Base-by-base conservation (phyloP, 306 rosid species). In the Parietaria judaica region DNA sequence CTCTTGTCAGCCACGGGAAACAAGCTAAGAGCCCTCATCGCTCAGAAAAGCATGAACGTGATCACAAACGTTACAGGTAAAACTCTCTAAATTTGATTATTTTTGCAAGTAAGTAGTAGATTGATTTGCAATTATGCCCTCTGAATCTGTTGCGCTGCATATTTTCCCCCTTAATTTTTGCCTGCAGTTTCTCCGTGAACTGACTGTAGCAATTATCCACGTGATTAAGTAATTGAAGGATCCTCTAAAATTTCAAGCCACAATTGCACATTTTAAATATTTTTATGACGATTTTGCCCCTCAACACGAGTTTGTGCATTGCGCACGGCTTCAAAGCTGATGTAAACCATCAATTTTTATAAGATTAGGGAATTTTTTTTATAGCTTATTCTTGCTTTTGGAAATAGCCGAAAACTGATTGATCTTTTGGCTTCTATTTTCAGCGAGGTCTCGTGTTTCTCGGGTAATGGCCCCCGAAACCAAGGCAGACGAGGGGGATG, bases 11-110 rank as follows among this genome's bases (percentile, higher is more conserved):
- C 95, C 43, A 79, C 94, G 38, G 99, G 94, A 52, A 94, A 94
- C 84, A 81, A 86, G 76, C 76, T 94, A 66, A 88, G 80, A 82
- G 95, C 97, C 8, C 95, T 94, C 36, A 90, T 84, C 52, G 88
- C 86, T 72, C 99, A 86, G 81, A 94, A 88, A 75, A 83, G 78
- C 60, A 81, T 86, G 17, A 94, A 88, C 70, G 59, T 89, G 54
- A 94, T 94, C 55, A 88, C 99, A 60, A 94, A 94, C 80, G 89
- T 94, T 56, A 80, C 99, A 55, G 61, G 99, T 94, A 79, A 86
- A 89, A 76, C 50, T 46, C 37, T 38, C 39, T 71, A 8, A 5
- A 23, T 39, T 38, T 17, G 14, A 13, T 7, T 46, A 13, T 46
- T 8, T 46, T 46, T 7, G 1, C 50, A 0, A 46, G 13, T 7